phyloP scores from a whole-genome alignment of 306 rosid species.

The Glycyrrhiza uralensis region DNA sequence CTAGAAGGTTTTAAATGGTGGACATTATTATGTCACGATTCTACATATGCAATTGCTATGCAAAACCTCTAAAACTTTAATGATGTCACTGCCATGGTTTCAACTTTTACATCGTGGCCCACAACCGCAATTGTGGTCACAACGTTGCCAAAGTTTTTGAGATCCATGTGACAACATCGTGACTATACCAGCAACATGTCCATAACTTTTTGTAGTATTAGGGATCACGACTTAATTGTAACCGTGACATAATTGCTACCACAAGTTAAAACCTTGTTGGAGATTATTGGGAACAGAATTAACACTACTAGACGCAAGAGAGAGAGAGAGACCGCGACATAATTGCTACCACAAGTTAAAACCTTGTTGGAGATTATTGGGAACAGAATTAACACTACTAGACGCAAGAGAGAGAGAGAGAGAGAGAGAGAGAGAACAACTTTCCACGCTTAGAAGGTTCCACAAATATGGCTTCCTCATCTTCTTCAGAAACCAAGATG shows the following conservation, averaged over 20 bases:
- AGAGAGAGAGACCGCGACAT: no score
- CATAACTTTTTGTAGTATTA: no score
- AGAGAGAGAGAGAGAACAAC: conserved; percentile 28
- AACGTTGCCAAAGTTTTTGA: no score
- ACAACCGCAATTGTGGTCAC: no score
- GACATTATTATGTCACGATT: background rate
- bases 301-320: conserved; percentile 10
- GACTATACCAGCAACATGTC: no score
- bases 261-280: conserved; percentile 3
- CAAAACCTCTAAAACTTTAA: background rate
- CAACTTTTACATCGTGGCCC: no score
- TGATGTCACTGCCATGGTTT: no score
- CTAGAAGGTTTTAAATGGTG: conserved; percentile 4
- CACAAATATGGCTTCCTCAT: conserved; percentile 80
- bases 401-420: conserved; percentile 14
- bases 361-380: background rate
- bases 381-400: conserved; percentile 1
- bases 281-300: background rate
- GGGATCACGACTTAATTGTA: no score
- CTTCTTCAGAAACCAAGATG: conserved; percentile 97
- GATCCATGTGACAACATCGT: no score
- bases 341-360: background rate
- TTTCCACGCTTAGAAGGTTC: conserved; percentile 58
- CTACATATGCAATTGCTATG: background rate
- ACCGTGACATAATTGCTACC: background rate